Base-by-base conservation (phyloP, 768 basidiomycete genomes). In the Artomyces pyxidatus region DNA sequence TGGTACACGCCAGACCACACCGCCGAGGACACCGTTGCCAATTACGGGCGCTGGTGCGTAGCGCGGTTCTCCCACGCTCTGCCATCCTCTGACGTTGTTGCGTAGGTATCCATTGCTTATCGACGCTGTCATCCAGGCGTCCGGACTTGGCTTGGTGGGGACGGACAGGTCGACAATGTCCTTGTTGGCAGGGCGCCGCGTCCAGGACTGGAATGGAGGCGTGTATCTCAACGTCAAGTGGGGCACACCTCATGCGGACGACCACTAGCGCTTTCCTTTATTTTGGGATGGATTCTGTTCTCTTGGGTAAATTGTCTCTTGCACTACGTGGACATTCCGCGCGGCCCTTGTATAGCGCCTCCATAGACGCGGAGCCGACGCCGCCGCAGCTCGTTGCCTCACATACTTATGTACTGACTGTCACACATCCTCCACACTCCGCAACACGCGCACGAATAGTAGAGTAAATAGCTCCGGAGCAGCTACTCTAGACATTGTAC, bases 161-260 rank as follows among this genome's bases (percentile, higher is more conserved):
- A 87, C 84, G 1, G 75, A 83, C 54, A 58, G 70, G 37, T 86
- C 84, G 28, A 88, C 86, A 4, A 85, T 86, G 77, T 80, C 81
- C 2, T 66, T 77, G 39, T 54, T 88, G 26, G 82, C 85, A 6
- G 71, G 71, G 17, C 74, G 80, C n/a, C 70, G 87, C 22, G 83
- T 83, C 22, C 67, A 79, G 56, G 75, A 81, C 22, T 88, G 87
- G 87, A 63, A 71, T 3, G 70, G 72, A 43, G 85, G 83, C 29
- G 69, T 71, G 5, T 65, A 63, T 12, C 68, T 75, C 48, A 70
- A 66, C 22, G 68, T 83, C 3, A 75, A 71, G 61, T 86, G 82
- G 81, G 85, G 82, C 1, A 67, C 55, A 37, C 70, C 71, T 17
- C 68, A 66, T 45, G 70, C 81, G 0, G 82, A 85, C 53, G 73